Base-by-base conservation (phyloP, 192 early-diverging fungal genomes). In the Gorgonomyces haynaldii region DNA sequence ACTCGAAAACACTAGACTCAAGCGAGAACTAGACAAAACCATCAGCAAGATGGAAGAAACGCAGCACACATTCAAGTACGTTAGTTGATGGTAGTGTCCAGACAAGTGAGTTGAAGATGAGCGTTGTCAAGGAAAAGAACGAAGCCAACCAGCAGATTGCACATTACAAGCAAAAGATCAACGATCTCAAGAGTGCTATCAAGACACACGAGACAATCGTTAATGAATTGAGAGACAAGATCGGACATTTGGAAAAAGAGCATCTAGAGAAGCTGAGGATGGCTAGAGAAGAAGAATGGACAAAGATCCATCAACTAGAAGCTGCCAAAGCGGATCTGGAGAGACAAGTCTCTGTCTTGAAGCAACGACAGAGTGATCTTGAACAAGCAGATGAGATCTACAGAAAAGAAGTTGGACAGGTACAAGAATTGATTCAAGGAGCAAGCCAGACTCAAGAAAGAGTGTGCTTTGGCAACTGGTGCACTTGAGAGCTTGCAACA, bases 271-370 rank as follows among this genome's bases (percentile, higher is more conserved):
- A 60, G 28, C 25, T 72, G 4, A 44, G 51, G 5, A 23, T 61
- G 10, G 61, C 52, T 13, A 39, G 58, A 8, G 66, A 69, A 28
- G 66, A 69, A 36, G 66, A 69, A 37, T 69, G 66, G 66, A 48
- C 27, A 8, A 64, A 58, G 24, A 48, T 39, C 5, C 29, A 51
- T 4, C 38, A 41, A 44, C 25, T 69, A 2, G 62, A 66, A 38
- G 22, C 54, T n/a, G 62, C 57, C 31, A 66, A 66, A 26, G 28
- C n/a, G 15, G 25, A 62, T 52, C 52, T 66, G 16, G 55, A 61
- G 32, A 49, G 28, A 13, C 56, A 62, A 41, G 27, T 66, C 10
- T 20, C 41, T 34, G 22, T 12, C 5, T 29, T 58, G 2, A 64
- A 54, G 23, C 56, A 58, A 20, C 26, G 37, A 7, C n/a, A 16